phyloP scores from a whole-genome alignment of 306 rosid genomes.

The Trifolium repens region DNA sequence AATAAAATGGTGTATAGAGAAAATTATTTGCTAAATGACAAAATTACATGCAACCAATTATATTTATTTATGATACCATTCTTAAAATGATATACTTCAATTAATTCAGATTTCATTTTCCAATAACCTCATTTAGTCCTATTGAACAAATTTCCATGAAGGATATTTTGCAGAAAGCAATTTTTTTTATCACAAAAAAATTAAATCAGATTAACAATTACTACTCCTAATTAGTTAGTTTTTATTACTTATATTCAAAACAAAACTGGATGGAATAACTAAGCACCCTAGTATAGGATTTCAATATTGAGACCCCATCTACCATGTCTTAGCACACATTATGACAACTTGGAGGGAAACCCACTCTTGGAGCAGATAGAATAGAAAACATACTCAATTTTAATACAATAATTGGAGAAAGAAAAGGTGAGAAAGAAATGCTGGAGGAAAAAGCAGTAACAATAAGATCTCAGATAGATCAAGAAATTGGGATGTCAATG shows the following conservation, averaged over 20 bases:
- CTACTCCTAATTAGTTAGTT: background rate
- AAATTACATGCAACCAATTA: conserved; percentile 29
- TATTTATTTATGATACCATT: background rate
- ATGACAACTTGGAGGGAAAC: conserved; percentile 29
- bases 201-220: background rate
- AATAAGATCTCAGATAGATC: conserved; percentile 32
- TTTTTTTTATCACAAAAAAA: background rate
- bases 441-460: conserved; percentile 29
- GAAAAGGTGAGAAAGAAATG: conserved; percentile 32
- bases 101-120: background rate
- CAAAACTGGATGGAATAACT: background rate
- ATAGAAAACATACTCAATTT: conserved; percentile 20
- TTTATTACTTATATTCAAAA: background rate
- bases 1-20: conserved; percentile 29
- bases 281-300: conserved; percentile 20
- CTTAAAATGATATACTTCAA: background rate
- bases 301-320: conserved; percentile 37
- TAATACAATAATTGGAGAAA: conserved; percentile 21
- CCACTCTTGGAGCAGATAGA: conserved; percentile 21
- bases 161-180: background rate
- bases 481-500: conserved; percentile 33
- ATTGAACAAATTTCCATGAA: background rate
- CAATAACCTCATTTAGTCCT: background rate
- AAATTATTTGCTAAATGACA: conserved; percentile 32
- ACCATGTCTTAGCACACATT: conserved; percentile 28